These are phyloP conservation scores for Nyctanthes arbortristis DNA, from an alignment of 257 asterid genomes.

Conservation along the genomic window DNA sequence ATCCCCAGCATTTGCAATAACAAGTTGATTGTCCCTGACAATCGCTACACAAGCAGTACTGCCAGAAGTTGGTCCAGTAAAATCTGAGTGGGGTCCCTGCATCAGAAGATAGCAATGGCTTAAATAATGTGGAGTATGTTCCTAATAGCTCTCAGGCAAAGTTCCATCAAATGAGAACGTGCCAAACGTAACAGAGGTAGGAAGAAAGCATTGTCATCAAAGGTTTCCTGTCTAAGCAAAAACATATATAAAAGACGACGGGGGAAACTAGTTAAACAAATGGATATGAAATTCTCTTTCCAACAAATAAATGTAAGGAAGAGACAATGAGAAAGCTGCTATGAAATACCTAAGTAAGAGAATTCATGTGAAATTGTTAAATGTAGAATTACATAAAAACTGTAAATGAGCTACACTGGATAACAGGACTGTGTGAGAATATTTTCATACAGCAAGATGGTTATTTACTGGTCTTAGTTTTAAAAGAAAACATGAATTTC, in stretches of 20 bases:
- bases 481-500: neutral
- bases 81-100: conserved; percentile 97
- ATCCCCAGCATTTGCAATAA: conserved; percentile 97
- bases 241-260: neutral
- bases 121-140: neutral
- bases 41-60: conserved; percentile 93
- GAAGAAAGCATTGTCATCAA: neutral
- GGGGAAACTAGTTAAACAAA: neutral
- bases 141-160: neutral
- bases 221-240: neutral
- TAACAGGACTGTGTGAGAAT: no score
- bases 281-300: neutral
- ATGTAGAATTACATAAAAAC: no score
- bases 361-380: no score
- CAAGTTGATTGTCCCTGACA: conserved; percentile 69
- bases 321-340: neutral
- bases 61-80: conserved; percentile 94
- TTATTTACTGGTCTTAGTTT: neutral
- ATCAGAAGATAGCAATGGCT: neutral
- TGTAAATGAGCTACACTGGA: neutral
- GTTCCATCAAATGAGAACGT: neutral
- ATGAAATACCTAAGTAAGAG: neutral
- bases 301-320: neutral
- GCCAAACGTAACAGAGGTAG: neutral
- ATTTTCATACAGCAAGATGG: no score